A percentile compares a stretch with the other conserved stretches of the same genome.
Evolutionary conservation across 2,329 filamentous ascomycete species (phyloP).

Genomic region (Thielaviopsis ethacetica): DNA sequence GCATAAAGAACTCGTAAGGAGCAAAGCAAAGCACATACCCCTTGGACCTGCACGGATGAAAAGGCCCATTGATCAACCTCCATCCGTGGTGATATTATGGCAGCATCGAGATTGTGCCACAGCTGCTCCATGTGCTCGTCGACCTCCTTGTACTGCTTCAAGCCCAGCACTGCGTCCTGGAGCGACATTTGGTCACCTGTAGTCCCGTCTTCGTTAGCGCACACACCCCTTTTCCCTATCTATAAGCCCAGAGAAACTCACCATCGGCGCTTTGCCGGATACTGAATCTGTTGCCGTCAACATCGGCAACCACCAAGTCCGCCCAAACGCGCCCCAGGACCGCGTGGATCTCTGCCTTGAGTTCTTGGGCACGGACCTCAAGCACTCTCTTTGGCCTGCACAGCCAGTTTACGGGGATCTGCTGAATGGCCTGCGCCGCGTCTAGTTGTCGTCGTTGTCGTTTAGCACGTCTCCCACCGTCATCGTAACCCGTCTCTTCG

Average conservation of each 20-base stretch:
- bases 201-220: constrained; percentile 13
- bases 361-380: constrained; percentile 43
- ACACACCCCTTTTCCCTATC: neutral
- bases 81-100: constrained; percentile 45
- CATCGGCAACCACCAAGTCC: constrained; percentile 46
- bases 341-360: constrained; percentile 50
- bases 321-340: constrained; percentile 58
- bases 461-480: neutral
- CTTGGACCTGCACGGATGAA: constrained; percentile 25
- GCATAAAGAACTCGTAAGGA: neutral
- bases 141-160: constrained; percentile 44
- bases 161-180: constrained; percentile 35
- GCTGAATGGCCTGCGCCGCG: constrained; percentile 40
- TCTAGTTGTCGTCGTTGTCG: constrained; percentile 20
- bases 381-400: constrained; percentile 50
- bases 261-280: constrained; percentile 24
- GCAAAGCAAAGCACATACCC: constrained; percentile 19
- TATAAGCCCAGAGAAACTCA: neutral
- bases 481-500: neutral
- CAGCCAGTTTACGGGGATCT: constrained; percentile 42
- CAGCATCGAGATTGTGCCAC: constrained; percentile 45
- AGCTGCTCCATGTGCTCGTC: constrained; percentile 42
- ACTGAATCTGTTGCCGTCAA: constrained; percentile 34
- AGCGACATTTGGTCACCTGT: constrained; percentile 36
- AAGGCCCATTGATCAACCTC: constrained; percentile 21